A percentile compares a stretch with the other conserved stretches of the same genome.
Conservation (phyloP, 2,329 filamentous ascomycete species). For the Diaporthe sp. region DNA sequence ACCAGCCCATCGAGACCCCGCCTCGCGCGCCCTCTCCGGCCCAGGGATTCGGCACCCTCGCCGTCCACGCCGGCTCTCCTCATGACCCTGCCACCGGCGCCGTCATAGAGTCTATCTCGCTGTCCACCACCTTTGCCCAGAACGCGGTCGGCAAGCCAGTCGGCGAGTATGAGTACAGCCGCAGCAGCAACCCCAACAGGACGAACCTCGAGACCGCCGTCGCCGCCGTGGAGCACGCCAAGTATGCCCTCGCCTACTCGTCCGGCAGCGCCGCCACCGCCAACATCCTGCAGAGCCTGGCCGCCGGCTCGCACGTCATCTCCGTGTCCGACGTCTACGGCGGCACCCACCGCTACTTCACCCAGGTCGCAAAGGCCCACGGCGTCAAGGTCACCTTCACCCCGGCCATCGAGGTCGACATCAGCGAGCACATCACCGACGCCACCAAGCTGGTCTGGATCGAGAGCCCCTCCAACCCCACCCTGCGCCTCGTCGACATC, state of each 20-base stretch:
- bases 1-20: constrained; percentile 71
- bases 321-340: constrained; percentile 98
- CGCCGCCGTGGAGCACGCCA: constrained; percentile 91
- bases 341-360: constrained; percentile 98
- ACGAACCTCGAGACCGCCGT: constrained; percentile 94
- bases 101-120: constrained; percentile 95
- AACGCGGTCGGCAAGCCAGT: constrained; percentile 87
- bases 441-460: constrained; percentile 98
- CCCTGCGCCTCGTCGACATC: constrained; percentile 93
- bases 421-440: constrained; percentile 85
- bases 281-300: constrained; percentile 91
- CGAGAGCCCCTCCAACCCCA: constrained; percentile 95
- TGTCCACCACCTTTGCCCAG: constrained; percentile 98
- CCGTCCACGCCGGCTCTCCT: constrained; percentile 92
- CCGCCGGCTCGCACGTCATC: constrained; percentile 91
- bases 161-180: constrained; percentile 92
- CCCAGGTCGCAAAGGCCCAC: constrained; percentile 94
- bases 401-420: constrained; percentile 90
- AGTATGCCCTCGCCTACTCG: constrained; percentile 93
- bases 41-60: constrained; percentile 90
- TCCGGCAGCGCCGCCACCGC: constrained; percentile 96
- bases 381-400: constrained; percentile 96
- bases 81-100: constrained; percentile 94
- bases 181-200: constrained; percentile 94
- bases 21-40: constrained; percentile 80